These are phyloP conservation scores for Penicillium oxalicum DNA, from an alignment of 2,329 filamentous ascomycete species.

Conservation along the genomic window DNA sequence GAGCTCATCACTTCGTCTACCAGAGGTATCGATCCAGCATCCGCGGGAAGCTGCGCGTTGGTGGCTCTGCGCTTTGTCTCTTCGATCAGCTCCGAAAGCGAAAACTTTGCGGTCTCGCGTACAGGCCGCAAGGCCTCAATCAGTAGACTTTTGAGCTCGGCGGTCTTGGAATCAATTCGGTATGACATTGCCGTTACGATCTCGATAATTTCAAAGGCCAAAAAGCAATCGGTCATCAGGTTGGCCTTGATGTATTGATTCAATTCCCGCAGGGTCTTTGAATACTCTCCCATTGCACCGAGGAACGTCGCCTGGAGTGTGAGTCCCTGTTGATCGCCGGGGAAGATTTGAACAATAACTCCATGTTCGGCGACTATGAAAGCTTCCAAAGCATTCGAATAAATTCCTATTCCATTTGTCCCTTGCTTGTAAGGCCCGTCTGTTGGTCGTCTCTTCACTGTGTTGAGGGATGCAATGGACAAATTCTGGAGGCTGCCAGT, in stretches of 20 bases:
- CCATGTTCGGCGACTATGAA: slow-evolving; percentile 86
- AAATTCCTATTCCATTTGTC: slow-evolving; percentile 85
- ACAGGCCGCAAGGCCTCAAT: slow-evolving; percentile 83
- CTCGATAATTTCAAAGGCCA: slow-evolving; percentile 92
- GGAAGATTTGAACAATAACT: slow-evolving; percentile 81
- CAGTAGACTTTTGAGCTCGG: slow-evolving; percentile 76
- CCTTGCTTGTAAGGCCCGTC: slow-evolving; percentile 82
- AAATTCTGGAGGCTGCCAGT: slow-evolving; percentile 75
- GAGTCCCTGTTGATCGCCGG: slow-evolving; percentile 73
- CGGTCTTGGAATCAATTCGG: slow-evolving; percentile 73
- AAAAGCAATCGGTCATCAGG: slow-evolving; percentile 82
- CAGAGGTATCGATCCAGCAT: slow-evolving; percentile 71
- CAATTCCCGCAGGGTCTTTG: slow-evolving; percentile 77
- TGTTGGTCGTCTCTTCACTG: slow-evolving; percentile 66
- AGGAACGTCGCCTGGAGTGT: slow-evolving; percentile 77
- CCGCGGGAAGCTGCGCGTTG: slow-evolving; percentile 63
- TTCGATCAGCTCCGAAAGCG: slow-evolving; percentile 74
- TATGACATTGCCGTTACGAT: slow-evolving; percentile 75
- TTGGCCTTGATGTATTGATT: slow-evolving; percentile 85
- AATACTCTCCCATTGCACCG: slow-evolving; percentile 70
- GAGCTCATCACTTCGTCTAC: slow-evolving; percentile 81
- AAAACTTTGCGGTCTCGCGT: slow-evolving; percentile 83
- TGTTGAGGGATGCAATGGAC: slow-evolving; percentile 77
- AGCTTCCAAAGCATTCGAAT: slow-evolving; percentile 79
- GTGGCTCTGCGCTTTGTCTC: slow-evolving; percentile 69